phyloP scores from a whole-genome alignment of 2,329 filamentous ascomycete genomes.

The Aspergillus phoenicis region DNA sequence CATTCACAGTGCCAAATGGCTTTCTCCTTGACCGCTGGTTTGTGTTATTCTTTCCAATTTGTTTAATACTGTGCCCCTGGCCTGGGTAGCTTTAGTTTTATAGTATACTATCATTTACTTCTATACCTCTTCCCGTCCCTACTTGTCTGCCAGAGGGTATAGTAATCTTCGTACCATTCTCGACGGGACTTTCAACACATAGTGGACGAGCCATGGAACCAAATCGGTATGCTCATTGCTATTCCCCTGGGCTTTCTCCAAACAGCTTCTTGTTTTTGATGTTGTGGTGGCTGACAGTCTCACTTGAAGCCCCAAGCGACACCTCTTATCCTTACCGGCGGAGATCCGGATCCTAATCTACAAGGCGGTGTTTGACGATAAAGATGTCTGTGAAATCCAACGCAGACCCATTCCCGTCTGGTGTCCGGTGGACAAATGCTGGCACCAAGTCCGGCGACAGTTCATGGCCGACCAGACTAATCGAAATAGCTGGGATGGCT shows the following conservation, averaged over 20 bases:
- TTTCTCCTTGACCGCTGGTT: not conserved
- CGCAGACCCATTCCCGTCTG: not conserved
- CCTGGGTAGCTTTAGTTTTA: too few relatives aligned
- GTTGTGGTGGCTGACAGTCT: not conserved
- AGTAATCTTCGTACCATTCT: not conserved
- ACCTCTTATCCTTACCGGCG: conserved; percentile 4
- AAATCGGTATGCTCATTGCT: not conserved
- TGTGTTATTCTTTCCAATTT: not conserved
- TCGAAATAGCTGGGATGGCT: not conserved
- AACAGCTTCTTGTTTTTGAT: not conserved
- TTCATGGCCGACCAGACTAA: not conserved
- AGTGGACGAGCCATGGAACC: not conserved
- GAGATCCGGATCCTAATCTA: conserved; percentile 8
- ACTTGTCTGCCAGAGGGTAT: not conserved
- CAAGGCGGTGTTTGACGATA: not conserved
- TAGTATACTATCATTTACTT: too few relatives aligned
- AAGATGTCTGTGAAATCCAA: not conserved
- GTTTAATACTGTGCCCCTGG: not conserved
- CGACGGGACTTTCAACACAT: not conserved
- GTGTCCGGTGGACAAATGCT: not conserved
- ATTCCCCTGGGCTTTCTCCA: not conserved
- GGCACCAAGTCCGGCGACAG: not conserved
- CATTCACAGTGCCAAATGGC: not conserved
- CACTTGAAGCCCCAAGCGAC: not conserved
- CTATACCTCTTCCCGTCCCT: not conserved